These are phyloP conservation scores for Drosera spatulata DNA, from an alignment of 179 eudicot species.

Conservation along the genomic window DNA sequence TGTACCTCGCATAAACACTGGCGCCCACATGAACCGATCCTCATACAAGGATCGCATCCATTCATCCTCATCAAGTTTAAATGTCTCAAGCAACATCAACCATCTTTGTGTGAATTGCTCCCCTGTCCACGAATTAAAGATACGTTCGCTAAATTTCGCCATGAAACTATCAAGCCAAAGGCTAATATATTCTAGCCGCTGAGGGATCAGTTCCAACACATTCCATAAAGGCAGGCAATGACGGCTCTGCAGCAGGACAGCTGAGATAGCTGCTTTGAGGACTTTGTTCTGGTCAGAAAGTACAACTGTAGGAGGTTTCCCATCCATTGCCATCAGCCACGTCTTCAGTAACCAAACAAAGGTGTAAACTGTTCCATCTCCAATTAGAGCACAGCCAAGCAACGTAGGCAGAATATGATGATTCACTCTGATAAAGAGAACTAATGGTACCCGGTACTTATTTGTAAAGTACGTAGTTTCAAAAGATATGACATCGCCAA, in stretches of 20 bases:
- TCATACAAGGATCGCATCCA: conserved; percentile 48
- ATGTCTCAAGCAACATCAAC: conserved; percentile 45
- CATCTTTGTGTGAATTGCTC: conserved; percentile 47
- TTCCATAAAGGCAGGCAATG: conserved; percentile 55
- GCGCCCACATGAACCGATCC: conserved; percentile 46
- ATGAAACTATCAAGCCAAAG: conserved; percentile 38
- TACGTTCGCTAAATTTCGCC: conserved; percentile 35
- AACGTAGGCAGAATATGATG: conserved; percentile 44
- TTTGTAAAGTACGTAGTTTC: conserved; percentile 40
- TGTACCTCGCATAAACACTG: conserved; percentile 28
- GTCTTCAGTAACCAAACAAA: conserved; percentile 50
- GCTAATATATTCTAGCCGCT: conserved; percentile 31
- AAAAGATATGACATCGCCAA: conserved; percentile 49
- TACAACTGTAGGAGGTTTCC: conserved; percentile 41
- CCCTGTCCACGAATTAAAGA: conserved; percentile 37
- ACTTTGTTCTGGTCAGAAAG: conserved; percentile 40
- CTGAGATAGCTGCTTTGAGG: conserved; percentile 38
- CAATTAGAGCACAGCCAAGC: conserved; percentile 52
- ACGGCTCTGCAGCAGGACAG: conserved; percentile 32
- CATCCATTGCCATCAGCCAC: conserved; percentile 55
- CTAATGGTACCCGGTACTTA: conserved; percentile 44
- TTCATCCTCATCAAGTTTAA: conserved; percentile 31
- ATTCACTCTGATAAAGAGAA: conserved; percentile 50
- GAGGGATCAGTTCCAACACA: conserved; percentile 40
- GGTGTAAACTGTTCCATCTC: conserved; percentile 40